Conservation (phyloP, 2,329 filamentous ascomycete genomes). For the Aureobasidium sp. region DNA sequence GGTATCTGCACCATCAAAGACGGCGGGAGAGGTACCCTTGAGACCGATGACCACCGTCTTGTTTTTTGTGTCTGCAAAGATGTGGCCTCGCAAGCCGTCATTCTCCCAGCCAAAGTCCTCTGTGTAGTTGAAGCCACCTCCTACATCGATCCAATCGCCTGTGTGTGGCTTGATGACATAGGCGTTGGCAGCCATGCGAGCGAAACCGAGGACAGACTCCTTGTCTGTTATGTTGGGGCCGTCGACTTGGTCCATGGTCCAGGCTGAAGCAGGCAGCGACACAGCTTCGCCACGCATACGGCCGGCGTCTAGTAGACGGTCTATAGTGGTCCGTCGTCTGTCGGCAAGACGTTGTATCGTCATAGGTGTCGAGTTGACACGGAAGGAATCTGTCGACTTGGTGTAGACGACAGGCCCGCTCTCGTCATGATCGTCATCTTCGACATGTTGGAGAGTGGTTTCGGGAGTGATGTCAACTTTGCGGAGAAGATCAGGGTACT, state of each 20-base stretch:
- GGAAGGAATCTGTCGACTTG: slow-evolving; percentile 32
- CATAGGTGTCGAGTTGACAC: slow-evolving; percentile 56
- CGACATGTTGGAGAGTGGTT: neutral
- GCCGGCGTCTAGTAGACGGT: slow-evolving; percentile 68
- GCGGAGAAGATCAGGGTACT: slow-evolving; percentile 69
- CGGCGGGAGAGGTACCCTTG: slow-evolving; percentile 77
- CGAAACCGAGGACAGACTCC: slow-evolving; percentile 73
- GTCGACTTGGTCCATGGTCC: slow-evolving; percentile 71
- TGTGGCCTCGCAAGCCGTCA: slow-evolving; percentile 84
- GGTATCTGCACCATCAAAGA: slow-evolving; percentile 94
- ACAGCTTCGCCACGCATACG: slow-evolving; percentile 61
- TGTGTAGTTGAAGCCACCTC: slow-evolving; percentile 73
- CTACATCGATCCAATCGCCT: slow-evolving; percentile 77
- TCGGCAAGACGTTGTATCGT: slow-evolving; percentile 78
- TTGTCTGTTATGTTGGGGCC: slow-evolving; percentile 82
- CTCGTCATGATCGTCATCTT: slow-evolving; percentile 1
- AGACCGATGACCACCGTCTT: slow-evolving; percentile 83
- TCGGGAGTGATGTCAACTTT: slow-evolving; percentile 56
- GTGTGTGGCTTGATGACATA: slow-evolving; percentile 69
- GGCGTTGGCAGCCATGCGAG: slow-evolving; percentile 81
- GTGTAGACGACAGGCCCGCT: neutral
- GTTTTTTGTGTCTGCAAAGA: slow-evolving; percentile 82
- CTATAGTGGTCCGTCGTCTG: slow-evolving; percentile 66
- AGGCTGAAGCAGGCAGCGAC: slow-evolving; percentile 64
- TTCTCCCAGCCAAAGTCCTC: slow-evolving; percentile 87